These are phyloP conservation scores for Fragilaria radians DNA, from an alignment of 108 stramenopile genomes.

Conservation along the genomic window DNA sequence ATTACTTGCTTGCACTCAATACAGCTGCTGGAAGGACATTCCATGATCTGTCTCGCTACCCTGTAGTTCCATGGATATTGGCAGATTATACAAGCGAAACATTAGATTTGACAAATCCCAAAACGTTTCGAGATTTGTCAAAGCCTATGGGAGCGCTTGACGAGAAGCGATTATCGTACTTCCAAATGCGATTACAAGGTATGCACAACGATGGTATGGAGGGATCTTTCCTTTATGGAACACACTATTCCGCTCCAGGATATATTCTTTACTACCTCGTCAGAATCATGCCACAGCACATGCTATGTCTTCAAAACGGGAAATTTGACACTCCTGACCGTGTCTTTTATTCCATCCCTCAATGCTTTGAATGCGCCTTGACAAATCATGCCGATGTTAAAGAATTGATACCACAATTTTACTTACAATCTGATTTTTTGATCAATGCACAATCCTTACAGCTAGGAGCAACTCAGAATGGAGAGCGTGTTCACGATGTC, in stretches of 20 bases:
- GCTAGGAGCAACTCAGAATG: slow-evolving; percentile 87
- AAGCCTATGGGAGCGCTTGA: slow-evolving; percentile 96
- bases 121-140: slow-evolving; percentile 86
- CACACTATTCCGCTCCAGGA: slow-evolving; percentile 95
- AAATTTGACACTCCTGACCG: slow-evolving; percentile 97
- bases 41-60: slow-evolving; percentile 96
- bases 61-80: slow-evolving; percentile 98
- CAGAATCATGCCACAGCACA: slow-evolving; percentile 92
- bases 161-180: slow-evolving; percentile 78
- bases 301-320: slow-evolving; percentile 97
- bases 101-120: slow-evolving; percentile 54
- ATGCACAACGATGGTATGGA: slow-evolving; percentile 46
- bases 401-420: slow-evolving; percentile 97
- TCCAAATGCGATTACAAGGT: slow-evolving; percentile 70
- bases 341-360: slow-evolving; percentile 77
- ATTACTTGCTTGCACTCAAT: slow-evolving; percentile 94
- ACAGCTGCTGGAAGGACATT: slow-evolving; percentile 88
- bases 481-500: slow-evolving; percentile 85
- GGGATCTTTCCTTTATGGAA: slow-evolving; percentile 90
- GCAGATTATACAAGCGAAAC: slow-evolving; percentile 64
- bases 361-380: slow-evolving; percentile 74
- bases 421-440: slow-evolving; percentile 85
- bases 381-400: slow-evolving; percentile 95
- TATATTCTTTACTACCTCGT: slow-evolving; percentile 97
- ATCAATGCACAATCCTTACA: slow-evolving; percentile 86